Evolutionary conservation across 148 eudicot genomes (phyloP), one percentile per base, ranked within the genome.

Genomic region (Rhododendron molle): DNA sequence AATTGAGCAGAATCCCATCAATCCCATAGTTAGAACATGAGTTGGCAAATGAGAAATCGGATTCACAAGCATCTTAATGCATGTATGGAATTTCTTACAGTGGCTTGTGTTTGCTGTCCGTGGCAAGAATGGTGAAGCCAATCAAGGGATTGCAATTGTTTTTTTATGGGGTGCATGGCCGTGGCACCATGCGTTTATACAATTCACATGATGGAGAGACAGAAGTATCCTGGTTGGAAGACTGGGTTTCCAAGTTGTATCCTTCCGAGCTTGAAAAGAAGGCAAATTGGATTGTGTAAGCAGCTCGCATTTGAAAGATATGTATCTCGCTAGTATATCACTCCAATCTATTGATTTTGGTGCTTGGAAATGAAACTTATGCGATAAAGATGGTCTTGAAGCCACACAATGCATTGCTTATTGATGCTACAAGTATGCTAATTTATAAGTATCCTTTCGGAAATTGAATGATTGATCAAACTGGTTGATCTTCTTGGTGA

Each of bases 201-300:
- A 6, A 86, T 96, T 83, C 93, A 96, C 85, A 96, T 95, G 65
- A 95, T 93, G 99, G 98, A 96, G 90, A 90, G 94, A 86, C 97
- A 95, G 83, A 96, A 90, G 85, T 94, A 91, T 90, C 98, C 99
- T 4, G 94, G 93, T 26, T 95, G 98, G 99, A 96, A 92, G 85
- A 94, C 97, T 13, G 99, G 99, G 72, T 96, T 96, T 88, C 82
- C 95, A 18, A 94, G 90, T 86, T 91, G 92, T 80, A 92, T 96
- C 85, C 98, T 95, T 88, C 98, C 95, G 13, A 95, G 97, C 85
- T 91, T 96, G 92, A 93, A 94, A 74, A 88, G 86, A 87, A 93
- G 98, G 85, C 90, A 92, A 83, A 89, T 95, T 78, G 98, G 98
- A 43, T 87, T 94, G 86, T 96, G 98, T 86, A 90, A 89, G 83